phyloP scores from a whole-genome alignment of 768 basidiomycete genomes.

The Mycena epipterygia region DNA sequence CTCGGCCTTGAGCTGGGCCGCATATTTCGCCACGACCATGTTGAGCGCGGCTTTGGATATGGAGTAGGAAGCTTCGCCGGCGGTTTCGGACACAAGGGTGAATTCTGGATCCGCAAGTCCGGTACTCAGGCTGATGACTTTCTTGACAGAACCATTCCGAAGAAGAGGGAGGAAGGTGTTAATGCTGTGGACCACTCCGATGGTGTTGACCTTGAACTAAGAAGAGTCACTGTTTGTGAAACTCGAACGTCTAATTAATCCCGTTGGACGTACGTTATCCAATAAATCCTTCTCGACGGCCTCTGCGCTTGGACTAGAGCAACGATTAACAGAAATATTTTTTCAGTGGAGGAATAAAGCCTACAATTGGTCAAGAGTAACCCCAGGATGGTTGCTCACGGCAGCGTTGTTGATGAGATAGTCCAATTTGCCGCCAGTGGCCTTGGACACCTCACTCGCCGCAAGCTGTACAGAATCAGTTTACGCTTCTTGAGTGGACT shows the following conservation, averaged over 20 bases:
- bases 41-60: conserved; percentile 55
- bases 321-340: neutral
- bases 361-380: neutral
- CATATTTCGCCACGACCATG: conserved; percentile 54
- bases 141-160: conserved; percentile 44
- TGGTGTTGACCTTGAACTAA: conserved; percentile 7
- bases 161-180: conserved; percentile 15
- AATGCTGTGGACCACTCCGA: conserved; percentile 10
- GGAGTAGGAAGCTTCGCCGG: conserved; percentile 42
- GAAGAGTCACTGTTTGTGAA: neutral
- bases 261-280: neutral
- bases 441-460: conserved; percentile 4
- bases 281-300: conserved; percentile 20
- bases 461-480: conserved; percentile 4
- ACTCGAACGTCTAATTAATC: neutral
- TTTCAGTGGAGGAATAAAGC: neutral
- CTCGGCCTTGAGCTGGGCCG: conserved; percentile 45
- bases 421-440: conserved; percentile 15
- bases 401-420: conserved; percentile 23
- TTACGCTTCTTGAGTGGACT: neutral
- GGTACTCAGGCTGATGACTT: conserved; percentile 49
- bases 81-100: conserved; percentile 32
- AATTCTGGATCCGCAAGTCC: conserved; percentile 47
- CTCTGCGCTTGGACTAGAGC: conserved; percentile 3
- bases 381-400: neutral